Conservation (phyloP, 2,329 filamentous ascomycete species). For the Pestalotiopsis sp. region DNA sequence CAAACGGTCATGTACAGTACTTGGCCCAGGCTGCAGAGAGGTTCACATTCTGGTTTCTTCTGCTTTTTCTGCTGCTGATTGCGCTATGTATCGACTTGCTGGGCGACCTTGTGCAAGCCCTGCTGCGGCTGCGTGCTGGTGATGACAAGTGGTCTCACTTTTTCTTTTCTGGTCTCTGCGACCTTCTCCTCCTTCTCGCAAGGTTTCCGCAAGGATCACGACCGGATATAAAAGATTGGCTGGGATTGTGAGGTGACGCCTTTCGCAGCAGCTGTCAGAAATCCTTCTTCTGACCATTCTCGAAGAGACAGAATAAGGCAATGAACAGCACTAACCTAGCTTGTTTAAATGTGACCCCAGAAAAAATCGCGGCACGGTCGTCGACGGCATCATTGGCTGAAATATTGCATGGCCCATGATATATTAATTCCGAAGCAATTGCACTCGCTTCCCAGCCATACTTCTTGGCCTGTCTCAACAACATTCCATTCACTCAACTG, state of each 20-base stretch:
- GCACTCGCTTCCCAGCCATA: background rate
- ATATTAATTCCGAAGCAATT: constrained; percentile 7
- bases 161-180: background rate
- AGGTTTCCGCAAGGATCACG: background rate
- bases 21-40: background rate
- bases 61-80: background rate
- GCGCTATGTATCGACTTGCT: background rate
- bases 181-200: background rate
- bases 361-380: constrained; percentile 10
- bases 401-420: constrained; percentile 4
- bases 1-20: background rate
- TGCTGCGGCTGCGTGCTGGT: too few relatives aligned
- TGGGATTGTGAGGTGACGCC: background rate
- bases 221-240: background rate
- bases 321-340: constrained; percentile 4
- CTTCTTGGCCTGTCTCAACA: constrained; percentile 9
- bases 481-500: background rate
- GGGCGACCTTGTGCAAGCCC: background rate
- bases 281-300: background rate
- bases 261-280: background rate
- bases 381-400: constrained; percentile 6
- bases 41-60: background rate
- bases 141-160: background rate
- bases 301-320: constrained; percentile 1
- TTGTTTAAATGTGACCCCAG: constrained; percentile 8